Conservation (phyloP, 495 filamentous ascomycete species). For the Opeltia flavorubescens region DNA sequence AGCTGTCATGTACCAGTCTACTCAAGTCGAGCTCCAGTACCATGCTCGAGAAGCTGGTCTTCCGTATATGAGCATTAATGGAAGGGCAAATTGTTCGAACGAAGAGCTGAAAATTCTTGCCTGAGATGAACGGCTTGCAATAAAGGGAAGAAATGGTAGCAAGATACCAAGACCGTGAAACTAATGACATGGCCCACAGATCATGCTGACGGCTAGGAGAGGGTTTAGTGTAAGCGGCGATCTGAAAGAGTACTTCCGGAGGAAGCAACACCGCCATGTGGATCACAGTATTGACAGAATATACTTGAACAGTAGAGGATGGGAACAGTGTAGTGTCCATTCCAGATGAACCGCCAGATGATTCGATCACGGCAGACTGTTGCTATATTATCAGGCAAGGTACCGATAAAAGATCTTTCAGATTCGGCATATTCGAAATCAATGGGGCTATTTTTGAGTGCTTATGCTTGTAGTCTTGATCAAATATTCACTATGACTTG, state of each 20-base stretch:
- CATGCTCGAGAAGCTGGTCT: conserved; percentile 37
- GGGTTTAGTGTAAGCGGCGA: not conserved
- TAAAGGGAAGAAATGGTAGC: conserved; percentile 44
- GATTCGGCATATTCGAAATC: too few relatives aligned
- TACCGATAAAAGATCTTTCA: too few relatives aligned
- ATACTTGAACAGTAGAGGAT: too few relatives aligned
- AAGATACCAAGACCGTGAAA: conserved; percentile 53
- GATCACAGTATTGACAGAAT: too few relatives aligned
- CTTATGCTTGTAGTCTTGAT: too few relatives aligned
- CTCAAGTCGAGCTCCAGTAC: conserved; percentile 45
- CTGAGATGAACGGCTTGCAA: conserved; percentile 32
- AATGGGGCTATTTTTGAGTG: too few relatives aligned
- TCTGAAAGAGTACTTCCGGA: not conserved
- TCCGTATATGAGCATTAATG: conserved; percentile 39
- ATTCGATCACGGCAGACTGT: too few relatives aligned
- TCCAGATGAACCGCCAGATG: too few relatives aligned
- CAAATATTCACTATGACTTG: not conserved
- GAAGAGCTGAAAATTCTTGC: conserved; percentile 43
- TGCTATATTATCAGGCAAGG: too few relatives aligned
- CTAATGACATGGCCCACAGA: conserved; percentile 24
- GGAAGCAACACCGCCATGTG: too few relatives aligned
- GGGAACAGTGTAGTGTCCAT: too few relatives aligned
- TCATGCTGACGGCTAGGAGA: not conserved
- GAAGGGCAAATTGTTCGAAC: conserved; percentile 49
- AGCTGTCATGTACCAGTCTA: conserved; percentile 48